These are phyloP conservation scores for Podaxis sp. DNA, from an alignment of 768 basidiomycete species.

Conservation along the genomic window DNA sequence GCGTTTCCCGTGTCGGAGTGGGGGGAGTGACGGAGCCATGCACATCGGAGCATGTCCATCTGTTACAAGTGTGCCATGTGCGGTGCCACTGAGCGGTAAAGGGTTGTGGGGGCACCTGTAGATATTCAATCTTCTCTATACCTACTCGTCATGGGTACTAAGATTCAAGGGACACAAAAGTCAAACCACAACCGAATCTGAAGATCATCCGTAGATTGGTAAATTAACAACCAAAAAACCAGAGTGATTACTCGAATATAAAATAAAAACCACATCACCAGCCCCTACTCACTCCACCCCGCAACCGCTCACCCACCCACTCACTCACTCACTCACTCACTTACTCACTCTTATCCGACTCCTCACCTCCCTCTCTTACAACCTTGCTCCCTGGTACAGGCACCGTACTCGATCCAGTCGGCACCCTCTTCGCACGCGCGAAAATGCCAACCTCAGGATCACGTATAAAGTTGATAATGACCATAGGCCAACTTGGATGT, in stretches of 20 bases:
- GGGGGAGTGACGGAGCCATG: no score
- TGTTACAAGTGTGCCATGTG: no score
- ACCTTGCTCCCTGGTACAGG: not conserved
- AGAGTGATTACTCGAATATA: not conserved
- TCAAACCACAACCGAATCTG: not conserved
- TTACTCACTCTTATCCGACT: constrained; percentile 23
- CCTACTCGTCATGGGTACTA: no score
- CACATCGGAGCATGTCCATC: no score
- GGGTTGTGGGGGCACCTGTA: no score
- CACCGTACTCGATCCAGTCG: not conserved
- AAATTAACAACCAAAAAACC: not conserved
- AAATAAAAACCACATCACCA: not conserved
- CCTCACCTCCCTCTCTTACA: constrained; percentile 10
- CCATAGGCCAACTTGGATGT: constrained; percentile 93
- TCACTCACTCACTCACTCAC: no score
- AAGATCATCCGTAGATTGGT: no score
- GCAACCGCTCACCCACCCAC: not conserved
- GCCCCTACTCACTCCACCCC: not conserved
- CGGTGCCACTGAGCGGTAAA: no score
- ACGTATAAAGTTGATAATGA: constrained; percentile 90
- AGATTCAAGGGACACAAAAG: not conserved
- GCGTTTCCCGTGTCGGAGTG: no score
- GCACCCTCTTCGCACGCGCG: constrained; percentile 75
- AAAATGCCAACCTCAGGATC: constrained; percentile 87
- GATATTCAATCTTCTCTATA: no score